phyloP scores from a whole-genome alignment of 257 asterid species.

The Solanum paucissectum region DNA sequence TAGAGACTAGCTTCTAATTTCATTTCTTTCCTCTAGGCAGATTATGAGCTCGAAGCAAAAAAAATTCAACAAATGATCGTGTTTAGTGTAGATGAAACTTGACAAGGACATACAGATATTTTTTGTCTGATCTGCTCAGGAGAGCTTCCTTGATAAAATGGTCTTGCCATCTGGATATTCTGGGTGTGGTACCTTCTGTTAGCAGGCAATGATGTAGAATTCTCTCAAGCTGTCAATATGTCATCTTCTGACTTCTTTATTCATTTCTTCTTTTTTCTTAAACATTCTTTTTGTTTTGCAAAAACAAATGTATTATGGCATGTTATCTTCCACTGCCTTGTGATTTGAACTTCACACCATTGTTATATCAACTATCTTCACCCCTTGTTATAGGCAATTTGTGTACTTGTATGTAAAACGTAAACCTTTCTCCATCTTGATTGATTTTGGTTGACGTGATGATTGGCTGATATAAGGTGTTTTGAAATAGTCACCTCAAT shows the following conservation, averaged over 20 bases:
- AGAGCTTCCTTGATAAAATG: not conserved
- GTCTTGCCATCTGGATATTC: not conserved
- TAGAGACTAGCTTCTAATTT: not conserved
- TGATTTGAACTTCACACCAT: not conserved
- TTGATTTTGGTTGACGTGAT: not conserved
- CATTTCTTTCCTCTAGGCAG: not conserved
- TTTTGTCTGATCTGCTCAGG: not conserved
- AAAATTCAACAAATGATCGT: not conserved
- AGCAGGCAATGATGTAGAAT: not conserved
- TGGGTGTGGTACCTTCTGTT: not conserved
- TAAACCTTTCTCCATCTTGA: not conserved
- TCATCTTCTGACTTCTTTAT: not conserved
- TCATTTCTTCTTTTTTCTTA: not conserved
- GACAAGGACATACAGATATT: not conserved
- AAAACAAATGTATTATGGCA: not conserved
- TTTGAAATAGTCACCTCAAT: not conserved
- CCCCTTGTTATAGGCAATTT: not conserved
- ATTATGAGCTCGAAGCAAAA: not conserved
- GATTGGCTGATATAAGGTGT: not conserved
- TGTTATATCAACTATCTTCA: not conserved
- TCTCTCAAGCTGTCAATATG: not conserved
- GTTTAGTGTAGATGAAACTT: not conserved
- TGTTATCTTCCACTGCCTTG: not conserved
- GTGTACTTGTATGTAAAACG: not conserved
- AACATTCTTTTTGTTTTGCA: not conserved